phyloP scores from a whole-genome alignment of 2,329 filamentous ascomycete genomes.

The Chrysoporthe cubensis region DNA sequence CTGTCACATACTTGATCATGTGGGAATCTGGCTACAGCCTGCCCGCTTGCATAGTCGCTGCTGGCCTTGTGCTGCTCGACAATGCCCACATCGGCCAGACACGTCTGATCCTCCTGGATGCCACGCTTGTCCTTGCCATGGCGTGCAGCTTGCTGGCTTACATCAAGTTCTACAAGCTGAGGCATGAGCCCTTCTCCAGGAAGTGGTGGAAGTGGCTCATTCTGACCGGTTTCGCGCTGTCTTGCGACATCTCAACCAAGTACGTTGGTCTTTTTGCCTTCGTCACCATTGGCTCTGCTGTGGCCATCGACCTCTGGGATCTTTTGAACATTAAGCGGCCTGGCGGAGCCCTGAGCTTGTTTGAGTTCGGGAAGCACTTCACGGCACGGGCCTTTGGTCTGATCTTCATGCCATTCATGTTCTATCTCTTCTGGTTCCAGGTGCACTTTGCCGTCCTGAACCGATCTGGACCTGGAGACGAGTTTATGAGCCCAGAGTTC shows the following conservation, averaged over 20 bases:
- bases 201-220: slow-evolving; percentile 99
- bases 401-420: slow-evolving; percentile 90
- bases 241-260: slow-evolving; percentile 97
- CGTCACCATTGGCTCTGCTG: slow-evolving; percentile 92
- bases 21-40: slow-evolving; percentile 99
- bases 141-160: slow-evolving; percentile 92
- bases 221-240: slow-evolving; percentile 89
- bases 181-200: slow-evolving; percentile 84
- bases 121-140: slow-evolving; percentile 94
- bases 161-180: slow-evolving; percentile 95
- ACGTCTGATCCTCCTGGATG: slow-evolving; percentile 90
- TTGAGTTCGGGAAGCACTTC: slow-evolving; percentile 87
- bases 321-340: slow-evolving; percentile 86
- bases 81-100: slow-evolving; percentile 98
- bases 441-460: slow-evolving; percentile 92
- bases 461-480: slow-evolving; percentile 90
- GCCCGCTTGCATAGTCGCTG: slow-evolving; percentile 85
- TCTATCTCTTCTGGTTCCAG: slow-evolving; percentile 99
- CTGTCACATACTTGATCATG: slow-evolving; percentile 97
- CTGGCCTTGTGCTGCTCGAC: slow-evolving; percentile 88
- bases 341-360: slow-evolving; percentile 77
- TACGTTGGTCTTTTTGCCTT: slow-evolving; percentile 98
- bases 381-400: slow-evolving; percentile 82
- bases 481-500: slow-evolving; percentile 98
- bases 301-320: slow-evolving; percentile 93